Evolutionary conservation across 139 green algal species (phyloP).

Genomic region (Deuterostichococcus epilithicus): DNA sequence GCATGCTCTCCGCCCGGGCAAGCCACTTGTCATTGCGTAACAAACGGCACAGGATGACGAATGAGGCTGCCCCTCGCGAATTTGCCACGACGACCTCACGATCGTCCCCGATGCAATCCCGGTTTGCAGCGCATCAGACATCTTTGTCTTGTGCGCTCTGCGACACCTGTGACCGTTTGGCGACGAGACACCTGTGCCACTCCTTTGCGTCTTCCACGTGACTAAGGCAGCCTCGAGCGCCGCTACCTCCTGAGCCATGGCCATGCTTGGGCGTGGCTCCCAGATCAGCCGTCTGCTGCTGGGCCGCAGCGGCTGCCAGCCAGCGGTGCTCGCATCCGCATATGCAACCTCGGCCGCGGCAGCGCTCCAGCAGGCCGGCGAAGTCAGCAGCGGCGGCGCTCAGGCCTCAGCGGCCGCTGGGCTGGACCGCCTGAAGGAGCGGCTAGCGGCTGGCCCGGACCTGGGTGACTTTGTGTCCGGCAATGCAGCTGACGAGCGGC

Average conservation of each 20-base stretch:
- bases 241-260: background rate
- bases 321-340: slow-evolving; percentile 3
- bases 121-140: too few species aligned
- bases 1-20: too few species aligned
- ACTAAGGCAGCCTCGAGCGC: too few species aligned
- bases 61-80: too few species aligned
- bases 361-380: background rate
- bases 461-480: slow-evolving; percentile 68
- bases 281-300: background rate
- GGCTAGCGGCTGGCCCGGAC: slow-evolving; percentile 48
- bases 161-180: too few species aligned
- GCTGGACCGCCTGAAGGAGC: background rate
- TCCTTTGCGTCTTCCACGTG: too few species aligned
- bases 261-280: background rate
- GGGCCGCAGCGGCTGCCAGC: background rate
- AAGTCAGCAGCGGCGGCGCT: background rate
- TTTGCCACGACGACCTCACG: too few species aligned
- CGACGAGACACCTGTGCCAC: too few species aligned
- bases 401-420: background rate
- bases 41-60: too few species aligned
- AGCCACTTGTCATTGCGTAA: too few species aligned
- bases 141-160: too few species aligned
- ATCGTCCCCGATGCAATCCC: too few species aligned
- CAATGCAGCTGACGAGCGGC: slow-evolving; percentile 15
- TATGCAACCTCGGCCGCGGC: background rate